Percentiles rank a stretch among this genome's conserved stretches.
phyloP scores from a whole-genome alignment of 371 early-diverging fungal species.

The Conidiobolus incongruus region DNA sequence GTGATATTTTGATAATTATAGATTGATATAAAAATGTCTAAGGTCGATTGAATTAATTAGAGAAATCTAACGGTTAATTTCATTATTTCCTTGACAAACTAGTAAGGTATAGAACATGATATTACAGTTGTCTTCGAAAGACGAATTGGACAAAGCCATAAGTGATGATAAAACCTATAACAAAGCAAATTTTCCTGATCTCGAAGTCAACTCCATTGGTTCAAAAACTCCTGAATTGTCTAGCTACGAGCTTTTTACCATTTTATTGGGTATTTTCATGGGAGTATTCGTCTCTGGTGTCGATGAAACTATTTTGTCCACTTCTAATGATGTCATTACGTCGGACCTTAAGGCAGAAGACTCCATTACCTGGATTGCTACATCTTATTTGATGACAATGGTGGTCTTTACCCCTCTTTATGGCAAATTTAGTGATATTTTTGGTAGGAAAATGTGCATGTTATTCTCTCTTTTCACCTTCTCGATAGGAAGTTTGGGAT shows the following conservation, averaged over 20 bases:
- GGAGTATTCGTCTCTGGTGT: conserved; percentile 33
- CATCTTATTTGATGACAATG: conserved; percentile 44
- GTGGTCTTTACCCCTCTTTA: conserved; percentile 58
- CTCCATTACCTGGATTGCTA: conserved; percentile 46
- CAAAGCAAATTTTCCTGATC: too few species aligned
- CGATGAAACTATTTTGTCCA: conserved; percentile 60
- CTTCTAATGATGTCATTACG: conserved; percentile 51
- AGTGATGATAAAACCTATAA: too few species aligned
- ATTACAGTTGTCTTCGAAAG: too few species aligned
- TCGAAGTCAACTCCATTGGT: too few species aligned
- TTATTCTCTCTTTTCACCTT: conserved; percentile 27
- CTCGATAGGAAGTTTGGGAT: conserved; percentile 24
- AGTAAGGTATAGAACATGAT: too few species aligned
- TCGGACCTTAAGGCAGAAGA: conserved; percentile 40
- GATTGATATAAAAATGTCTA: too few species aligned
- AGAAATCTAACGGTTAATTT: too few species aligned
- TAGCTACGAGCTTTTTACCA: neutral
- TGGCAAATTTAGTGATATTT: conserved; percentile 26
- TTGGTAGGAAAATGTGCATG: conserved; percentile 35
- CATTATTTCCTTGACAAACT: too few species aligned
- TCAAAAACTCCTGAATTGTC: neutral
- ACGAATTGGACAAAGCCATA: too few species aligned
- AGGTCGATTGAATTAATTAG: too few species aligned
- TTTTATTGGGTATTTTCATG: conserved; percentile 9
- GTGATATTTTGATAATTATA: too few species aligned